Conservation (phyloP, 1,284 basidiomycete species). For the Sanghuangporus sanghuang region DNA sequence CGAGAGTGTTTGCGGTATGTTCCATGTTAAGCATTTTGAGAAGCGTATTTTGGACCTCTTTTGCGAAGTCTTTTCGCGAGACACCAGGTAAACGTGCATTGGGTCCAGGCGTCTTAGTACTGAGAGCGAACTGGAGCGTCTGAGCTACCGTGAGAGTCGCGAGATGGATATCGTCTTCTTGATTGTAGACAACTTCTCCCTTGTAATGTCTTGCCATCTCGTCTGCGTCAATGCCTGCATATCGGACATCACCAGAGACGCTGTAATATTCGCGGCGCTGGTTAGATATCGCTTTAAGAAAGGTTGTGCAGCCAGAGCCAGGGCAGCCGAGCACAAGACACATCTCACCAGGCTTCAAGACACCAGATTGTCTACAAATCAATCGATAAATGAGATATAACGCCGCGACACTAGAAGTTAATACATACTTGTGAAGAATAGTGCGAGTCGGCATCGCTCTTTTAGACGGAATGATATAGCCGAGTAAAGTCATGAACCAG, state of each 20-base stretch:
- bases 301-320: conserved; percentile 77
- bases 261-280: conserved; percentile 55
- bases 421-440: conserved; percentile 63
- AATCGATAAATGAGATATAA: conserved; percentile 24
- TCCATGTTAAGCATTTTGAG: conserved; percentile 78
- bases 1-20: conserved; percentile 71
- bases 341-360: conserved; percentile 64
- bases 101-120: conserved; percentile 61
- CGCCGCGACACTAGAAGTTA: background rate
- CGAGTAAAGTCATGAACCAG: conserved; percentile 43
- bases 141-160: conserved; percentile 74
- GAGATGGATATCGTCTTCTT: conserved; percentile 77
- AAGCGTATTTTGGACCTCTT: conserved; percentile 54
- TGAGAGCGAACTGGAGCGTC: conserved; percentile 63
- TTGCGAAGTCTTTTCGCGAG: conserved; percentile 53
- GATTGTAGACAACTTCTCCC: conserved; percentile 85
- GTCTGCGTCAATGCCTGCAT: conserved; percentile 63
- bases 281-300: conserved; percentile 76
- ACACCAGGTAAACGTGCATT: conserved; percentile 68
- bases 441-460: conserved; percentile 45
- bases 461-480: conserved; percentile 53
- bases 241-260: conserved; percentile 63
- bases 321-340: conserved; percentile 79
- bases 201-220: conserved; percentile 67
- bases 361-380: conserved; percentile 60